phyloP scores from a whole-genome alignment of 768 basidiomycete species.

The Clitopilus passeckerianus region DNA sequence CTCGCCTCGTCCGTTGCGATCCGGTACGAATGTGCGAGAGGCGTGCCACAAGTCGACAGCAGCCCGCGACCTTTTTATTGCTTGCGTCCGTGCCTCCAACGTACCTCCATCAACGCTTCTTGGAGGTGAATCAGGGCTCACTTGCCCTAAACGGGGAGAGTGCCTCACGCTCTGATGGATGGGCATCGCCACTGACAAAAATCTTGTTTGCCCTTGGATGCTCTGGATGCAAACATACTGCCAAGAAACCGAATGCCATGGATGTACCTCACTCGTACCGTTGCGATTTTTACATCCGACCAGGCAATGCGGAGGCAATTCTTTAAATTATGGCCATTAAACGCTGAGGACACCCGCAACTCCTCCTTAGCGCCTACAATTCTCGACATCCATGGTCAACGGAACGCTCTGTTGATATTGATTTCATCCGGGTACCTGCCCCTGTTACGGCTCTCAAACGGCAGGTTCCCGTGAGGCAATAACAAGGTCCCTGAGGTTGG shows the following conservation, averaged over 20 bases:
- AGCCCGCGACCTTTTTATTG: too few relatives aligned
- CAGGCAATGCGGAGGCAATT: too few relatives aligned
- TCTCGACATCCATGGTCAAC: neutral
- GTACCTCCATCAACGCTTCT: too few relatives aligned
- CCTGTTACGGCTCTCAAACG: neutral
- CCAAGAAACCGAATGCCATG: neutral
- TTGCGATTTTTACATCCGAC: too few relatives aligned
- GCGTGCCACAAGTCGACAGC: too few relatives aligned
- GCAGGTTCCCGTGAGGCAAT: neutral
- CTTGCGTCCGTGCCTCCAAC: too few relatives aligned
- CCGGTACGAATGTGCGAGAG: too few relatives aligned
- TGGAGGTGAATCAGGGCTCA: too few relatives aligned
- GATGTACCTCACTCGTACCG: neutral
- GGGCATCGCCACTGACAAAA: neutral
- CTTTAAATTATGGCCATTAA: too few relatives aligned
- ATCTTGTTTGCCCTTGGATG: neutral
- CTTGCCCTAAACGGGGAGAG: neutral
- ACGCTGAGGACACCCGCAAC: neutral
- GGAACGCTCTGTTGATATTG: neutral
- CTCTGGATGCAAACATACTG: neutral
- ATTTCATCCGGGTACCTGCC: neutral
- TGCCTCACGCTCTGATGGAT: neutral
- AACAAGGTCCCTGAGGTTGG: neutral
- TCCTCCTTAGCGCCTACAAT: neutral
- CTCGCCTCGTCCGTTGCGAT: too few relatives aligned